Conservation (phyloP, 176 grass and related monocot species). For the Saccharum officinarum region DNA sequence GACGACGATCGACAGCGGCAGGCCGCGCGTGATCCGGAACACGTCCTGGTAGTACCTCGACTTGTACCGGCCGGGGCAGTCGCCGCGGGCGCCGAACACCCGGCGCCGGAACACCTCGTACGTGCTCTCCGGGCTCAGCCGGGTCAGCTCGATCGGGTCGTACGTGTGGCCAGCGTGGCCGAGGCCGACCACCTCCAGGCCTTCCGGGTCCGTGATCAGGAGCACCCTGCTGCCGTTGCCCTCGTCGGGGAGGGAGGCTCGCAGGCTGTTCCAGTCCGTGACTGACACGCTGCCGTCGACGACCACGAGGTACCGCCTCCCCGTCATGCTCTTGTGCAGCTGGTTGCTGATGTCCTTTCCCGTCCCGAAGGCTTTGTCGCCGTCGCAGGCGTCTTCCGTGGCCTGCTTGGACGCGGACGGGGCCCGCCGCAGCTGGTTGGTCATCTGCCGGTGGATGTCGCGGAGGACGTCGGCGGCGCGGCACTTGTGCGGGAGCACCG, state of each 20-base stretch:
- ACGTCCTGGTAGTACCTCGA: slow-evolving; percentile 51
- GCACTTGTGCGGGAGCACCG: slow-evolving; percentile 41
- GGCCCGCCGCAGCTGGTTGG: slow-evolving; percentile 4
- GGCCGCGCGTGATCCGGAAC: slow-evolving; percentile 48
- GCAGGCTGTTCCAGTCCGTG: slow-evolving; percentile 52
- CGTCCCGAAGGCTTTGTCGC: neutral
- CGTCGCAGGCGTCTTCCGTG: neutral
- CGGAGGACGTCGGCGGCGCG: slow-evolving; percentile 31
- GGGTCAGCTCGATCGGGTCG: neutral
- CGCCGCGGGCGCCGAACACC: slow-evolving; percentile 45
- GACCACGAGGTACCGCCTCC: slow-evolving; percentile 45
- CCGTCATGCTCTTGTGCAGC: slow-evolving; percentile 32
- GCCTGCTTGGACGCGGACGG: slow-evolving; percentile 1
- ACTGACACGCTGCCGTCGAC: slow-evolving; percentile 37
- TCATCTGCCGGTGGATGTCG: slow-evolving; percentile 39
- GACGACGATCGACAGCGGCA: slow-evolving; percentile 45
- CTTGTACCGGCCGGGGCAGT: slow-evolving; percentile 39
- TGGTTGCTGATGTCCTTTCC: slow-evolving; percentile 29
- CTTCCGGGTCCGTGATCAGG: slow-evolving; percentile 26
- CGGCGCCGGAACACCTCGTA: slow-evolving; percentile 53
- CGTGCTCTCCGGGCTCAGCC: slow-evolving; percentile 43
- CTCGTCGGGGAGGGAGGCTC: slow-evolving; percentile 45
- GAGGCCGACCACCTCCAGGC: slow-evolving; percentile 25
- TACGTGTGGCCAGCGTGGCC: neutral
- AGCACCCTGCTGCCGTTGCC: slow-evolving; percentile 52